Percentiles rank a stretch among this genome's conserved stretches.
phyloP scores from a whole-genome alignment of 345 rosid genomes.

The Kandelia obovata region DNA sequence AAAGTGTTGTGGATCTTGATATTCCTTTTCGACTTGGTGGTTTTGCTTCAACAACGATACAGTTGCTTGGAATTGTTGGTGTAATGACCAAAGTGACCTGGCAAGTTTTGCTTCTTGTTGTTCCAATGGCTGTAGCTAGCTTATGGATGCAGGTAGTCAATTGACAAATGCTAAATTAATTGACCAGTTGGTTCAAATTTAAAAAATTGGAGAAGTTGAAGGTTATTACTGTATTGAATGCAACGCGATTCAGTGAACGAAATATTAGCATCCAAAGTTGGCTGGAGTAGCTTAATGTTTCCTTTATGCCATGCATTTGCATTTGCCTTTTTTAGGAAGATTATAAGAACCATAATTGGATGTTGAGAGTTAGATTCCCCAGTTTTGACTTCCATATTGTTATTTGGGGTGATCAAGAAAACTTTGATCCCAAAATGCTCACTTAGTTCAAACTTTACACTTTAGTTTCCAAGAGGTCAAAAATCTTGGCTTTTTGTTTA shows the following conservation, averaged over 20 bases:
- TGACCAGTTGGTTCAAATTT: slow-evolving; percentile 3
- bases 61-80: slow-evolving; percentile 88
- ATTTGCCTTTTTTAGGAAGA: not conserved
- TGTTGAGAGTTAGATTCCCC: not conserved
- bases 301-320: not conserved
- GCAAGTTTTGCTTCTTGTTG: slow-evolving; percentile 95
- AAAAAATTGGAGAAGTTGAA: slow-evolving; percentile 11
- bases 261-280: not conserved
- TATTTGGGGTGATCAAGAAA: not conserved
- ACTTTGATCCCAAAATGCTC: not conserved
- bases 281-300: not conserved
- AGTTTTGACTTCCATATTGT: not conserved
- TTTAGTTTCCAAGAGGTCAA: no score
- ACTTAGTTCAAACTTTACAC: not conserved
- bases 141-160: slow-evolving; percentile 94
- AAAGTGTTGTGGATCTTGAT: slow-evolving; percentile 98
- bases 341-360: not conserved
- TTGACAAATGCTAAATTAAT: not conserved
- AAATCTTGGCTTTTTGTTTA: no score
- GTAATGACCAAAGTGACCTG: slow-evolving; percentile 97
- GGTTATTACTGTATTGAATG: slow-evolving; percentile 6
- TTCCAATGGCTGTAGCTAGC: slow-evolving; percentile 97
- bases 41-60: slow-evolving; percentile 98
- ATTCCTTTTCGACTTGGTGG: slow-evolving; percentile 99
- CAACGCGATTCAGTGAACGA: not conserved